Evolutionary conservation across 768 basidiomycete species (phyloP), one percentile per base, ranked within the genome.

Genomic region (Collybia nuda): DNA sequence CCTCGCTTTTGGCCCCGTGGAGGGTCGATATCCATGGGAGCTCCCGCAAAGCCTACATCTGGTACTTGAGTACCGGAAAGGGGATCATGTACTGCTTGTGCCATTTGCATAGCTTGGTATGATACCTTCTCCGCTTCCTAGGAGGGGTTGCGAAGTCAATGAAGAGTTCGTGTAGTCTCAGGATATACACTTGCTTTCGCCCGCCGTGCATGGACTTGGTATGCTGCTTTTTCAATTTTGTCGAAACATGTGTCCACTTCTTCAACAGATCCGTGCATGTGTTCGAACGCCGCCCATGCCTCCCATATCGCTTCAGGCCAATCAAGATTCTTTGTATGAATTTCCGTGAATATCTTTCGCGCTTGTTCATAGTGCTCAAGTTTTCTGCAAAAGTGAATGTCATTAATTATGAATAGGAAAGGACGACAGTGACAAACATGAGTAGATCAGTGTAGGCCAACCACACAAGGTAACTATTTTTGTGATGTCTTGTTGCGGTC

Each of bases 281-380:
- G 82, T 64, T 98, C 96, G 59, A 98, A 97, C n/a, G 77, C 69
- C 15, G 86, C 61, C 90, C 92, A 96, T 1, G 90, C 86, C 48
- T 94, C 91, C 85, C 91, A 96, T 6, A 98, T 72, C 8, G 86
- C 88, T 66, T 99, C 96, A 0, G 97, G 94, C 88, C 94, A 98
- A 67, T 99, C 96, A 35, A 98, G 59, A 44, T 86, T 81, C 63
- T 88, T 88, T 39, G 75, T 72, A 23, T 84, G 79, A 3, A 89
- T 73, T 52, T 85, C 82, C 37, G 72, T 67, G 64, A 91, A 96
- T 6, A 82, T 70, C 19, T 77, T 71, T 36, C 93, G 82, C 2
- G 88, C 88, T 40, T 79, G 70, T 14, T 82, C 77, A 45, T 82
- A 70, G 56, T 71, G 72, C 51, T 77, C 74, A 29, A 77, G 67